phyloP scores from a whole-genome alignment of 164 flowering plant genomes.

The Amborella trichopoda region DNA sequence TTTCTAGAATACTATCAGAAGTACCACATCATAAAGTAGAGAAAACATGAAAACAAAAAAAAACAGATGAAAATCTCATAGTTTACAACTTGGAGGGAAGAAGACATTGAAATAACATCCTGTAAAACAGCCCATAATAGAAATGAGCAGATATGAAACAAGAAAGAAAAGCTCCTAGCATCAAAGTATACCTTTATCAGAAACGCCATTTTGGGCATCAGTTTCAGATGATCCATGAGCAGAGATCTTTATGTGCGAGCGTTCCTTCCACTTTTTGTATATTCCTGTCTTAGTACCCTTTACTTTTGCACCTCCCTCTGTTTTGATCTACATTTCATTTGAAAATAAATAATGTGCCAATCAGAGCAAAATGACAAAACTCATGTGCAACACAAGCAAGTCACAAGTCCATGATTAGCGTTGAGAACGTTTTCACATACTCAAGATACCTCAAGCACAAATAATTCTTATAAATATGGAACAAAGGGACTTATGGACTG shows the following conservation, averaged over 20 bases:
- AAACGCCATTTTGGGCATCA: constrained; percentile 26
- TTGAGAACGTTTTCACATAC: background rate
- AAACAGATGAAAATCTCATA: background rate
- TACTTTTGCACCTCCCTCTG: constrained; percentile 76
- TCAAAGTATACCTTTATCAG: constrained; percentile 19
- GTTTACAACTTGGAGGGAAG: background rate
- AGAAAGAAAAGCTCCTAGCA: constrained; percentile 24
- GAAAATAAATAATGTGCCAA: background rate
- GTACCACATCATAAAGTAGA: background rate
- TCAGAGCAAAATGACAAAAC: background rate
- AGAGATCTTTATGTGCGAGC: constrained; percentile 58
- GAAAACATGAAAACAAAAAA: background rate
- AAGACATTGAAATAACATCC: background rate
- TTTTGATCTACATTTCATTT: constrained; percentile 38
- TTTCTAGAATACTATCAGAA: background rate
- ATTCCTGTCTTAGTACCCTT: constrained; percentile 74
- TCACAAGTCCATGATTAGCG: background rate
- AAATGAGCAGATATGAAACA: background rate
- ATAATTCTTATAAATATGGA: background rate
- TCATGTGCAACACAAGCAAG: background rate
- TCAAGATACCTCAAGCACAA: background rate
- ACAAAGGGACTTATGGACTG: background rate
- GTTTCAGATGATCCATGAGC: constrained; percentile 28
- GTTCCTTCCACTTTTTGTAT: constrained; percentile 83
- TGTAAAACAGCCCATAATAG: background rate